Base-by-base conservation (phyloP, 139 green algal species). In the Zygnema cylindricum region DNA sequence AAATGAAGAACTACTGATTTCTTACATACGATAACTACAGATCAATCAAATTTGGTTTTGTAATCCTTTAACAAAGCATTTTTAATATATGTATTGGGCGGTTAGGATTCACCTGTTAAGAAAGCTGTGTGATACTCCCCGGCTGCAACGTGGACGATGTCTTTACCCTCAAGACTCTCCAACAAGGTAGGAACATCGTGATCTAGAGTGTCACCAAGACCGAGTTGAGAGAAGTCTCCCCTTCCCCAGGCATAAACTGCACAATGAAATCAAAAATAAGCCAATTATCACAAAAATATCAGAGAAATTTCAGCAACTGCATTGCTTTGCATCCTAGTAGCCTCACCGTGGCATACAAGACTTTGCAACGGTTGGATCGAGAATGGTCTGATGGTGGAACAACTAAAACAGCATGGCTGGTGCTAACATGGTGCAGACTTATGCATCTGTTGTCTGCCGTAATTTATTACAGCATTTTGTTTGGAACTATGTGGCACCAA, bases 191-290 rank as follows among this genome's bases (percentile, higher is more conserved):
- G 77, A 2, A 21, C 16, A 16, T 79, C 77, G 32, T 33, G 33
- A 35, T 84, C 77, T 2, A 38, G n/a, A 49, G 33, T 33, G 30
- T 84, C 77, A 21, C 77, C 77, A 49, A 43, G 77, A 35, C 77
- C 77, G 22, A 84, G 77, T 42, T 84, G 77, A 54, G 41, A 49
- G 77, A 84, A 54, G 77, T 84, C 77, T 3, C 77, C 77, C 35
- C 77, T 49, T 7, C 77, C 77, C 77, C 77, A 84, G 3, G 21
- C 25, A 38, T 84, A 84, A 35, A 84, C 77, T 84, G 77, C 77
- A 35, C n/a, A n/a, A n/a, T n/a, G n/a, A n/a, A n/a, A n/a, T n/a
- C n/a, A n/a, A n/a, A n/a, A n/a, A n/a, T n/a, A n/a, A n/a, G n/a
- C n/a, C n/a, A n/a, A n/a, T n/a, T n/a, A n/a, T n/a, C n/a, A n/a